Evolutionary conservation across 768 basidiomycete species (phyloP), one percentile per base, ranked within the genome.

Genomic region (Polyporus arcularius): DNA sequence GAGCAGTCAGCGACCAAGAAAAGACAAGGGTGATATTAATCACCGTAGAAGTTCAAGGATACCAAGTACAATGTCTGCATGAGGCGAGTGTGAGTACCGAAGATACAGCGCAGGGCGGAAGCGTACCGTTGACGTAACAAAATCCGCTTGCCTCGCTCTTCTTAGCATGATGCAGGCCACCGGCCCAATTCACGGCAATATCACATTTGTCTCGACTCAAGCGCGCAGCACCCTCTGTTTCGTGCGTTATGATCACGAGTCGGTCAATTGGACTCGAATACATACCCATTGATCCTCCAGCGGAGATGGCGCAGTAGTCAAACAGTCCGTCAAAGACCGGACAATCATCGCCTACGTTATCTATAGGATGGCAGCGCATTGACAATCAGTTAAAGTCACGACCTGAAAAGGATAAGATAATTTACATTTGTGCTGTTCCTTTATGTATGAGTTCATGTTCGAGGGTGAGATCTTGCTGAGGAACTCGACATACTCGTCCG

Each of bases 61-160:
- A 2, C 96, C 96, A 18, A 99, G 84, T 7, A 99, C 97, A 65
- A 98, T 98, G 71, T 98, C 96, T 97, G 68, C 42, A n/a, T 50
- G 32, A 6, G 10, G 41, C 15, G 18, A 57, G 10, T 26, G 38
- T 39, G 26, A 52, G 52, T n/a, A 16, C 30, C 7, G 28, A 18
- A 35, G 28, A 16, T 26, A 11, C 43, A 26, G 42, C 21, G 9
- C 32, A 10, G 26, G n/a, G 35, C 58, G 46, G 41, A 26, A 51
- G 43, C 42, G 18, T 60, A 95, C 95, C 96, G 69, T 98, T 98
- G 46, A 98, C 93, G 73, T 98, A 99, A 77, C 97, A 99, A 75
- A 99, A 99, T 1, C 97, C 97, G 67, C 93, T 96, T 0, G 97
- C 97, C 76, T 99, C 97, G 46, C 94, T 94, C 80, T 98, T 99